These are phyloP conservation scores for Amanita brunnescens DNA, from an alignment of 768 basidiomycete species.

Conservation along the genomic window DNA sequence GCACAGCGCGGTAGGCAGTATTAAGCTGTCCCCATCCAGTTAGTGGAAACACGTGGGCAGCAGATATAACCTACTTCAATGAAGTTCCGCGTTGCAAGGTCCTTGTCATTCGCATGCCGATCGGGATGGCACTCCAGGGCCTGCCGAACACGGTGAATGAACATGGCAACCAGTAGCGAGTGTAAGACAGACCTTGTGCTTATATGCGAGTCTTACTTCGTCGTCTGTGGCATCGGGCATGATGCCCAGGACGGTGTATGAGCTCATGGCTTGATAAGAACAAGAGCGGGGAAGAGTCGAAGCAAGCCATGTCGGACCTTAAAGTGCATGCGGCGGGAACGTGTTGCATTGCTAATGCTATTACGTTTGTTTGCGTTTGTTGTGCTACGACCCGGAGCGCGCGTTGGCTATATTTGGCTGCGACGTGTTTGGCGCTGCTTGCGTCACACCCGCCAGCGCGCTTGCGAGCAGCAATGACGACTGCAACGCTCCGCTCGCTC, in stretches of 20 bases:
- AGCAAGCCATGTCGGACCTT: constrained; percentile 3
- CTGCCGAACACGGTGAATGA: constrained; percentile 16
- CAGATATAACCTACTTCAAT: constrained; percentile 15
- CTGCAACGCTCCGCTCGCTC: constrained; percentile 54
- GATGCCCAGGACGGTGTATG: constrained; percentile 5
- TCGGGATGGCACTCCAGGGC: constrained; percentile 42
- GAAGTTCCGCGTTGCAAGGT: constrained; percentile 16
- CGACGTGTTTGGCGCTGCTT: not conserved
- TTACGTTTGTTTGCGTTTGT: not conserved
- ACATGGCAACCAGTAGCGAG: not conserved
- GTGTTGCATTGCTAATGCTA: too few relatives aligned
- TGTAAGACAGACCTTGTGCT: constrained; percentile 3
- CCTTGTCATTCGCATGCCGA: constrained; percentile 16
- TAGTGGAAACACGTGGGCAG: not conserved
- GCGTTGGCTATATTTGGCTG: not conserved
- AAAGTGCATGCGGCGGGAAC: constrained; percentile 5
- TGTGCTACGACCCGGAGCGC: too few relatives aligned
- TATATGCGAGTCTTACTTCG: constrained; percentile 3
- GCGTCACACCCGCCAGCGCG: not conserved
- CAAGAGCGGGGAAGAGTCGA: not conserved
- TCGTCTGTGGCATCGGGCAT: constrained; percentile 3
- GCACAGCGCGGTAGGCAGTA: constrained; percentile 39
- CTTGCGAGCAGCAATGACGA: constrained; percentile 18
- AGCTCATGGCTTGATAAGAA: not conserved
- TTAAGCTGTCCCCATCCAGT: constrained; percentile 30